These are phyloP conservation scores for Acer yangbiense DNA, from an alignment of 345 rosid species.

Conservation along the genomic window DNA sequence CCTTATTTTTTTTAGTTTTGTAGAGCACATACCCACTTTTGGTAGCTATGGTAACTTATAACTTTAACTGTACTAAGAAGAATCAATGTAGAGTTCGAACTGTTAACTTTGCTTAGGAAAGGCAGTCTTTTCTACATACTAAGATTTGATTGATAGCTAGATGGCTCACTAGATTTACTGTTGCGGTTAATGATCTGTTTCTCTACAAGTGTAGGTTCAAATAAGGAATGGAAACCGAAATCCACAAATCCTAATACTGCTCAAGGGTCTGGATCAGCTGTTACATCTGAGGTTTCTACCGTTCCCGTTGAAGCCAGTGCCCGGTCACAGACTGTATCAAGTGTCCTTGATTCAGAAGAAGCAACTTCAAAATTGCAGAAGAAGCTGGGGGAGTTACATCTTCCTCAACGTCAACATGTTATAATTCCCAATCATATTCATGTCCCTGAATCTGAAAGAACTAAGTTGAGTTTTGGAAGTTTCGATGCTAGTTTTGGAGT, in stretches of 20 bases:
- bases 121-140: neutral
- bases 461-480: conserved; percentile 92
- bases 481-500: conserved; percentile 80
- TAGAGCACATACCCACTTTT: neutral
- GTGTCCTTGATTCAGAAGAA: conserved; percentile 55
- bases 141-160: conserved; percentile 13
- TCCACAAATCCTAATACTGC: conserved; percentile 49
- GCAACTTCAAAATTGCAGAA: conserved; percentile 63
- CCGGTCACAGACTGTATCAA: conserved; percentile 37
- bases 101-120: neutral
- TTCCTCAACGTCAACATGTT: conserved; percentile 85
- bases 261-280: conserved; percentile 51
- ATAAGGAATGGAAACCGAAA: conserved; percentile 95
- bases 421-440: conserved; percentile 88
- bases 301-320: conserved; percentile 48
- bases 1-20: neutral
- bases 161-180: conserved; percentile 15
- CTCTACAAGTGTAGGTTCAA: conserved; percentile 50
- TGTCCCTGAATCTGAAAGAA: conserved; percentile 92
- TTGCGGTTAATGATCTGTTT: conserved; percentile 22
- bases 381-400: conserved; percentile 69
- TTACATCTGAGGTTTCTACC: conserved; percentile 48
- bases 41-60: neutral
- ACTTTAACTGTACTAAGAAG: neutral
- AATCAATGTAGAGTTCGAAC: neutral